Percentiles rank a stretch among this genome's conserved stretches.
Evolutionary conservation across 768 basidiomycete species (phyloP).

Genomic region (Hemileccinum impolitum): DNA sequence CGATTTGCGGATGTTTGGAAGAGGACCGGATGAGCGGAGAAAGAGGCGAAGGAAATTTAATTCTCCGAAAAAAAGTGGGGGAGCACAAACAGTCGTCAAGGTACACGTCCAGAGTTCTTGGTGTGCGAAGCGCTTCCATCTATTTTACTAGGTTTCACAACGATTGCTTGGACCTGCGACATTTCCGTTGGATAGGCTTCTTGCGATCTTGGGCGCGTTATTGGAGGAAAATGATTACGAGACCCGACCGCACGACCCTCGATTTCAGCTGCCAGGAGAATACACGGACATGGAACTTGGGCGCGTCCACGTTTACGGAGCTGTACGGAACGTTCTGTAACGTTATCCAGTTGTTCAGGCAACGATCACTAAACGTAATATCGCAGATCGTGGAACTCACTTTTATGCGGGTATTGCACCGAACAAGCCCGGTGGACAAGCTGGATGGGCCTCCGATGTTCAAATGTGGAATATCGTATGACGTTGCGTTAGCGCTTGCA

Average conservation of each 20-base stretch:
- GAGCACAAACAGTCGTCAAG: constrained; percentile 45
- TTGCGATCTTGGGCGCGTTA: constrained; percentile 76
- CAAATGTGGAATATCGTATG: constrained; percentile 69
- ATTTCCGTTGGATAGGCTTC: constrained; percentile 75
- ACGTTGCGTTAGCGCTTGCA: constrained; percentile 51
- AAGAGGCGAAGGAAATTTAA: constrained; percentile 46
- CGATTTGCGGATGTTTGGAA: constrained; percentile 80
- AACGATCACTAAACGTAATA: background rate
- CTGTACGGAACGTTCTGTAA: constrained; percentile 42
- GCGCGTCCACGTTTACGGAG: constrained; percentile 54
- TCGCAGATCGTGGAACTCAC: constrained; percentile 64
- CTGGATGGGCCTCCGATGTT: constrained; percentile 70
- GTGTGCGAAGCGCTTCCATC: background rate
- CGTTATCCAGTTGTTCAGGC: background rate
- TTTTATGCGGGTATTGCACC: constrained; percentile 61
- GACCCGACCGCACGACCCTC: constrained; percentile 39
- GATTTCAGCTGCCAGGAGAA: constrained; percentile 60
- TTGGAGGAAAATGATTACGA: constrained; percentile 67
- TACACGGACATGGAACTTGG: constrained; percentile 72
- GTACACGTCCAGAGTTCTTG: constrained; percentile 20
- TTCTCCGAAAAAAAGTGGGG: constrained; percentile 33
- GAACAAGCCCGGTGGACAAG: constrained; percentile 57
- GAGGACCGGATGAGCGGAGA: constrained; percentile 65
- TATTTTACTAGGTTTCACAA: constrained; percentile 56
- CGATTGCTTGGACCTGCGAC: constrained; percentile 73